Evolutionary conservation across 1,284 basidiomycete species (phyloP).

Genomic region (Sphaerobolus stellatus): DNA sequence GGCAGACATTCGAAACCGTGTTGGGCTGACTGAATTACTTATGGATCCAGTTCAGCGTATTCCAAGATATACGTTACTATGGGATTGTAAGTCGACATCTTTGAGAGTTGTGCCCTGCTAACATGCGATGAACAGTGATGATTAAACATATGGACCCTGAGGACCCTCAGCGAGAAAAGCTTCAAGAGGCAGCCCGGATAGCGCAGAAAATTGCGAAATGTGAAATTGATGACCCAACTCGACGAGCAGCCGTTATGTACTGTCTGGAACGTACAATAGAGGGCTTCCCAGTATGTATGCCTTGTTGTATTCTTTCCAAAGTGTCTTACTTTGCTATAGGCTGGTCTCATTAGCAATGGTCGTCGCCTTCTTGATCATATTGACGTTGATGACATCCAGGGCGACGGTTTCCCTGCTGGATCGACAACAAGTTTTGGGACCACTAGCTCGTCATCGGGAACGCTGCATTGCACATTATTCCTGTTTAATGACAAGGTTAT

Average conservation of each 20-base stretch:
- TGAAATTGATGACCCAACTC: constrained; percentile 90
- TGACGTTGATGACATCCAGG: constrained; percentile 84
- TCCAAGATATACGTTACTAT: constrained; percentile 92
- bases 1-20: constrained; percentile 77
- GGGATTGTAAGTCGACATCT: constrained; percentile 54
- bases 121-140: constrained; percentile 51
- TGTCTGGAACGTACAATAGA: constrained; percentile 85
- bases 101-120: not conserved
- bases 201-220: constrained; percentile 91
- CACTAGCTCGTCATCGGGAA: constrained; percentile 20
- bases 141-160: constrained; percentile 79
- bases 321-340: constrained; percentile 28
- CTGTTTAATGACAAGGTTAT: constrained; percentile 95
- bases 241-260: constrained; percentile 86
- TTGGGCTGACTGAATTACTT: constrained; percentile 90
- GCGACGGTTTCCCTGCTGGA: constrained; percentile 39
- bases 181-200: constrained; percentile 84
- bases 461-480: constrained; percentile 86
- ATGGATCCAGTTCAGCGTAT: constrained; percentile 99
- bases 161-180: constrained; percentile 77
- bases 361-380: constrained; percentile 90
- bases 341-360: constrained; percentile 81
- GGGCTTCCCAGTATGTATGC: constrained; percentile 71
- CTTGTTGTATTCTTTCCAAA: constrained; percentile 30
- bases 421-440: constrained; percentile 13